phyloP scores from a whole-genome alignment of 1,139 yeast genomes.

The Wickerhamomyces sp. region DNA sequence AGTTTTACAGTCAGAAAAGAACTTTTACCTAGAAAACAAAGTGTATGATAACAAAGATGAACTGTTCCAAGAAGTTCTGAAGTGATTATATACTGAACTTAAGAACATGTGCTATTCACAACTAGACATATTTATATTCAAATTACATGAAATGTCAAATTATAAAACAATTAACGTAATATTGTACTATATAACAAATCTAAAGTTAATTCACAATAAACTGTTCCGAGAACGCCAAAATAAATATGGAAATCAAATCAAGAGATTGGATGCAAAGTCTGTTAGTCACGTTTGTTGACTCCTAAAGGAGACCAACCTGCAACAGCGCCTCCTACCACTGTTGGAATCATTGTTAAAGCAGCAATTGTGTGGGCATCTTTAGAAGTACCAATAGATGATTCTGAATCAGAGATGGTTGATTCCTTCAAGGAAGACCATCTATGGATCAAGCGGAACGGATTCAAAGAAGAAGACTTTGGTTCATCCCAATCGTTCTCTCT shows the following conservation, averaged over 20 bases:
- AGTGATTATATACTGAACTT: too few species aligned
- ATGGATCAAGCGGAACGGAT: constrained; percentile 22
- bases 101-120: too few species aligned
- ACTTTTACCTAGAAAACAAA: constrained; percentile 30
- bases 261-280: too few species aligned
- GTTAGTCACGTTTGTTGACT: neutral
- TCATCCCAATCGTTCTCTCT: constrained; percentile 11
- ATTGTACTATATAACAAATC: too few species aligned
- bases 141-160: too few species aligned
- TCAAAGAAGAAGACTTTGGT: constrained; percentile 10
- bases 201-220: too few species aligned
- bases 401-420: constrained; percentile 11
- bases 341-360: constrained; percentile 49
- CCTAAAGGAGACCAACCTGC: constrained; percentile 39
- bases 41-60: constrained; percentile 19
- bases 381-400: constrained; percentile 9
- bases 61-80: constrained; percentile 14
- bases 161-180: too few species aligned
- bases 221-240: too few species aligned
- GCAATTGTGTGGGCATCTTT: constrained; percentile 28
- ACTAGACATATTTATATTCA: too few species aligned
- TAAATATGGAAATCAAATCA: too few species aligned
- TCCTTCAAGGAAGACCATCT: constrained; percentile 19
- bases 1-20: constrained; percentile 31
- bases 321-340: constrained; percentile 50